Conservation (phyloP, 441 rosid genomes). For the Melianthus villosus region DNA sequence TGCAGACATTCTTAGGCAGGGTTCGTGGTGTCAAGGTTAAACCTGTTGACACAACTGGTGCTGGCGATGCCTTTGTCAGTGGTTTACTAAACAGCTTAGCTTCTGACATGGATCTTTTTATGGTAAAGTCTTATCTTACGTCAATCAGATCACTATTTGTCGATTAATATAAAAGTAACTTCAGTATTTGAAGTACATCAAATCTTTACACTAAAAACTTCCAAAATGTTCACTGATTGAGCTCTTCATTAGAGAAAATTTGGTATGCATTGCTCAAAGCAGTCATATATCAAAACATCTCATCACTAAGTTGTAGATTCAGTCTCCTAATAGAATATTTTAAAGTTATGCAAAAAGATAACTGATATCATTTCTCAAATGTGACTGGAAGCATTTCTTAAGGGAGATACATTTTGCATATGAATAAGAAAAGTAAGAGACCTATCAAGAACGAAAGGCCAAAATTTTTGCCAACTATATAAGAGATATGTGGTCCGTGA, state of each 20-base stretch:
- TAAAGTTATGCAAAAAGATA: too few species aligned
- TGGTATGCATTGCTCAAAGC: too few species aligned
- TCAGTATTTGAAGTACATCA: too few species aligned
- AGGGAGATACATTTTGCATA: background rate
- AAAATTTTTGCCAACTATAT: background rate
- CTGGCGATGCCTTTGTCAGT: constrained; percentile 88
- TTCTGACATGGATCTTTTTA: constrained; percentile 34
- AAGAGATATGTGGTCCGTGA: background rate
- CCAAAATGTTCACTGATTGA: too few species aligned
- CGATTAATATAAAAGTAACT: background rate
- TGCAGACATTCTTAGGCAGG: constrained; percentile 72
- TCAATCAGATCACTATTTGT: background rate
- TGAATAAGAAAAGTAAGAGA: background rate
- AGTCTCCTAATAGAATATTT: too few species aligned
- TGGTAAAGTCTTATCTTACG: constrained; percentile 25
- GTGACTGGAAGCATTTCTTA: too few species aligned
- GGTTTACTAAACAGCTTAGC: constrained; percentile 66
- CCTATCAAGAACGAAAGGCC: background rate
- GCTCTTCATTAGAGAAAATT: too few species aligned
- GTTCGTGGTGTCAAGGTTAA: constrained; percentile 65
- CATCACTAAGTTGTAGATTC: too few species aligned
- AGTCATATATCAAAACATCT: too few species aligned
- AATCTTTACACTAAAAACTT: too few species aligned
- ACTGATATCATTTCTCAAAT: too few species aligned
- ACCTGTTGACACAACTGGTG: constrained; percentile 87